These are phyloP conservation scores for Rhizopus arrhizus DNA, from an alignment of 371 early-diverging fungal genomes.

Conservation along the genomic window DNA sequence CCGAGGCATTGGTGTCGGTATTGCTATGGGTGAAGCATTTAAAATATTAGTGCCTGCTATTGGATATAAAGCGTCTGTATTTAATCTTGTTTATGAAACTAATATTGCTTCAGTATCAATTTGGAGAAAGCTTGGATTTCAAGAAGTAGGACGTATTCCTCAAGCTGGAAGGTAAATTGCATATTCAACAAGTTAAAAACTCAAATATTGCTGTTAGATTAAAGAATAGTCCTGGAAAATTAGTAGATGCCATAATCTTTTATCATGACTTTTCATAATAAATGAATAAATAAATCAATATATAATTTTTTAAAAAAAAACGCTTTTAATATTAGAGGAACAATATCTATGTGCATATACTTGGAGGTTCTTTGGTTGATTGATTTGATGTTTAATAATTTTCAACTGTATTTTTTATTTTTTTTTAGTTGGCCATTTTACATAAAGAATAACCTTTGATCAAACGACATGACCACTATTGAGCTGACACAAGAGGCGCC, in stretches of 20 bases:
- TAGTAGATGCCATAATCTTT: constrained; percentile 74
- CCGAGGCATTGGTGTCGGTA: constrained; percentile 68
- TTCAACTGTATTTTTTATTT: background rate
- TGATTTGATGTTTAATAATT: background rate
- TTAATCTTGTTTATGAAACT: constrained; percentile 80
- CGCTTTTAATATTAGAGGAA: background rate
- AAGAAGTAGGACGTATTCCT: constrained; percentile 69
- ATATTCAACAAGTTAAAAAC: too few species aligned
- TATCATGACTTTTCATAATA: constrained; percentile 66
- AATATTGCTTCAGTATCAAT: constrained; percentile 68
- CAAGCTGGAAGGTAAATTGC: constrained; percentile 46
- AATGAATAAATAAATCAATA: background rate
- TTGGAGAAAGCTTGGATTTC: constrained; percentile 69
- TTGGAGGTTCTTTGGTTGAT: constrained; percentile 2
- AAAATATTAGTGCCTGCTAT: constrained; percentile 62
- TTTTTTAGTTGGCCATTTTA: constrained; percentile 54
- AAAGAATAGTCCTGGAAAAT: constrained; percentile 52
- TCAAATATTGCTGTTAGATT: constrained; percentile 22
- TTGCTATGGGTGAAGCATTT: constrained; percentile 70
- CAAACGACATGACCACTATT: constrained; percentile 98
- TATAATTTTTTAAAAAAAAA: background rate
- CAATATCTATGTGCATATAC: background rate
- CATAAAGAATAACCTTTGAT: constrained; percentile 79
- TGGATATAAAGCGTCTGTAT: constrained; percentile 77
- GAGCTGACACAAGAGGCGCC: constrained; percentile 96